phyloP scores from a whole-genome alignment of 768 basidiomycete genomes.

The Amanita thiersii region DNA sequence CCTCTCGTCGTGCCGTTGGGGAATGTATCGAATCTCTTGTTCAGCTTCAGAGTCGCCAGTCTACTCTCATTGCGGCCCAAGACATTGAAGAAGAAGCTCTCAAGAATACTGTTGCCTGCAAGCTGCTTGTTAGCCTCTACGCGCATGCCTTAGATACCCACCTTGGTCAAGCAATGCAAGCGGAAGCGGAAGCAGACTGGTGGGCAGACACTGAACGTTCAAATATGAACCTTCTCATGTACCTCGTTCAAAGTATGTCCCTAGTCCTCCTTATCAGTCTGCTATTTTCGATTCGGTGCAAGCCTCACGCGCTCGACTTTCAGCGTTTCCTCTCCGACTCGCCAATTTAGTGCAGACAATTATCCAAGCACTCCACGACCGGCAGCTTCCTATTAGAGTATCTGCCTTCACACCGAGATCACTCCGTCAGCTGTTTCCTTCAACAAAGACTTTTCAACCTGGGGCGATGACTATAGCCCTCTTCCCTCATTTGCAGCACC shows the following conservation, averaged over 20 bases:
- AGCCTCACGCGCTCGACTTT: slow-evolving; percentile 6
- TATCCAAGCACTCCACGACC: slow-evolving; percentile 30
- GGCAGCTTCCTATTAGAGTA: slow-evolving; percentile 35
- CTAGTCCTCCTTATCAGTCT: background rate
- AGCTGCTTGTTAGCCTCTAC: slow-evolving; percentile 52
- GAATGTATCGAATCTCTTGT: slow-evolving; percentile 4
- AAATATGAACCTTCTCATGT: slow-evolving; percentile 42
- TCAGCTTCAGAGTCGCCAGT: background rate
- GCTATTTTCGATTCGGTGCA: background rate
- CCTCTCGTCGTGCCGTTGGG: background rate
- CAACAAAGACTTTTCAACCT: slow-evolving; percentile 35
- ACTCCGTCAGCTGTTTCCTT: slow-evolving; percentile 39
- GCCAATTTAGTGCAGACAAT: slow-evolving; percentile 28
- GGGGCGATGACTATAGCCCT: slow-evolving; percentile 46
- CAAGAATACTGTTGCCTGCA: slow-evolving; percentile 35
- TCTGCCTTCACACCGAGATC: slow-evolving; percentile 40
- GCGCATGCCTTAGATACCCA: slow-evolving; percentile 56
- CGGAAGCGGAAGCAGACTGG: slow-evolving; percentile 77
- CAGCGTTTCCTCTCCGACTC: slow-evolving; percentile 41
- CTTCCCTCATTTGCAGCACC: slow-evolving; percentile 53
- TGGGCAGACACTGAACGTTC: slow-evolving; percentile 73
- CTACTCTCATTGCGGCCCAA: background rate
- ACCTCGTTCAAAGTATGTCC: slow-evolving; percentile 72
- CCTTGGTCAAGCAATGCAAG: slow-evolving; percentile 56
- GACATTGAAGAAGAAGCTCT: slow-evolving; percentile 30